Evolutionary conservation across 2,329 filamentous ascomycete genomes (phyloP).

Genomic region (Xylariaceae sp.): DNA sequence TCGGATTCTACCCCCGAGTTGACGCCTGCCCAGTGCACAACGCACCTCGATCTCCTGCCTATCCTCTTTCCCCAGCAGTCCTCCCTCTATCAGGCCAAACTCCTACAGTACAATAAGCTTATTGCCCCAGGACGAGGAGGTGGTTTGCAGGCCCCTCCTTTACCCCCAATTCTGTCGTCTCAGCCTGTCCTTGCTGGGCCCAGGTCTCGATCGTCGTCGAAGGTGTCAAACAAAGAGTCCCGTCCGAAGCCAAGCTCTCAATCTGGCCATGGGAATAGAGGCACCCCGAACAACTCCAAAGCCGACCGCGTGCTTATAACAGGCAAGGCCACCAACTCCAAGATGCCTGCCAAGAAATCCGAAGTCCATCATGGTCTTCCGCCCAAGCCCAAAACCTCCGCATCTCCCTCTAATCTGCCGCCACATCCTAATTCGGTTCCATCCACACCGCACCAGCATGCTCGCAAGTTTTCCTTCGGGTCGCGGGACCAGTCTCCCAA

Average conservation of each 20-base stretch:
- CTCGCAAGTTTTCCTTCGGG: conserved; percentile 75
- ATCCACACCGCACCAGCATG: conserved; percentile 86
- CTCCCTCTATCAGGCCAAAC: conserved; percentile 57
- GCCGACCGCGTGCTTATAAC: conserved; percentile 59
- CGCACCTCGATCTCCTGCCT: conserved; percentile 52
- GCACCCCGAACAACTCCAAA: conserved; percentile 53
- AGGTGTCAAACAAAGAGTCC: conserved; percentile 54
- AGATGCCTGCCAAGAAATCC: conserved; percentile 47
- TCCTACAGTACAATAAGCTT: conserved; percentile 63
- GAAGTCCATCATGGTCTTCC: conserved; percentile 27
- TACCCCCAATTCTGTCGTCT: conserved; percentile 52
- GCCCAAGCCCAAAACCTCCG: conserved; percentile 23
- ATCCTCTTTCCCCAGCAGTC: conserved; percentile 57
- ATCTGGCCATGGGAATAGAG: conserved; percentile 64
- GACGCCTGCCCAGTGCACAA: conserved; percentile 28
- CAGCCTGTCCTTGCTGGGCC: conserved; percentile 54
- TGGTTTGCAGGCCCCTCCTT: conserved; percentile 53
- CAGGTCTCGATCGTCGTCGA: conserved; percentile 57
- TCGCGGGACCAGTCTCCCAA: conserved; percentile 78
- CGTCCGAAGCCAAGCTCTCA: conserved; percentile 44
- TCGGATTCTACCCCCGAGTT: conserved; percentile 20
- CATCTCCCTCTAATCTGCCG: conserved; percentile 46
- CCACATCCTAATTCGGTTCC: conserved; percentile 83
- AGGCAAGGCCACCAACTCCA: conserved; percentile 46
- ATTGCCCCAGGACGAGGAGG: conserved; percentile 53